Base-by-base conservation (phyloP, 805 yeast species). In the Spathaspora passalidarum region DNA sequence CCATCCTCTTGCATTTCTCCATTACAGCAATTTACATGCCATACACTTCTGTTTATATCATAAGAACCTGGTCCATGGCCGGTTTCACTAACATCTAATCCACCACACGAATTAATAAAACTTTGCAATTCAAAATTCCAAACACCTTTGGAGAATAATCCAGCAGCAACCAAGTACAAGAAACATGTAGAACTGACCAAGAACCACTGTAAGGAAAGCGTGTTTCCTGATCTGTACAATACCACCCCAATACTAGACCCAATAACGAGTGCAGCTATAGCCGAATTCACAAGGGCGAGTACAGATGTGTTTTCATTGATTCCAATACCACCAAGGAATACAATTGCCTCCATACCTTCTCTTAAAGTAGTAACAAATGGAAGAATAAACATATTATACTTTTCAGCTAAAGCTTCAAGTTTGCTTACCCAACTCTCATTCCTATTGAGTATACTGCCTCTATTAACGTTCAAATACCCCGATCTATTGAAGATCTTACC, bases 21-120 rank as follows among this genome's bases (percentile, higher is more conserved):
- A 48, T 70, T 68, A 48, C 76, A 72, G 52, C 77, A 72, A 55
- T 72, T 71, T 19, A 72, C 76, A 54, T 72, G 77, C 77, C 77
- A 72, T 9, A 72, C 65, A 45, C 71, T 62, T 23, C 54, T 62
- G 37, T 60, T 49, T 23, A 72, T 66, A 45, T 72, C 75, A 46
- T 72, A 72, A 2, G 75, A 68, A 2, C 76, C 77, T 2, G 77
- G 76, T 1, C 76, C 76, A 47, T 66, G 62, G 1, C 77, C 77
- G 9, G 75, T 69, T 55, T 72, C 77, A 32, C 67, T 61, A 8
- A 65, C 71, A 46, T 72, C 77, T 22, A 67, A 48, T 2, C 75
- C 75, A 22, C 65, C 75, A 49, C 76, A 71, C 19, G 49, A 50
- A 40, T 66, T 54, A 32, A 72, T 71, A 48, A 60, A 72, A 35